Percentiles rank a stretch among this genome's conserved stretches.
Evolutionary conservation across 345 rosid genomes (phyloP).

Genomic region (Viola odorata): DNA sequence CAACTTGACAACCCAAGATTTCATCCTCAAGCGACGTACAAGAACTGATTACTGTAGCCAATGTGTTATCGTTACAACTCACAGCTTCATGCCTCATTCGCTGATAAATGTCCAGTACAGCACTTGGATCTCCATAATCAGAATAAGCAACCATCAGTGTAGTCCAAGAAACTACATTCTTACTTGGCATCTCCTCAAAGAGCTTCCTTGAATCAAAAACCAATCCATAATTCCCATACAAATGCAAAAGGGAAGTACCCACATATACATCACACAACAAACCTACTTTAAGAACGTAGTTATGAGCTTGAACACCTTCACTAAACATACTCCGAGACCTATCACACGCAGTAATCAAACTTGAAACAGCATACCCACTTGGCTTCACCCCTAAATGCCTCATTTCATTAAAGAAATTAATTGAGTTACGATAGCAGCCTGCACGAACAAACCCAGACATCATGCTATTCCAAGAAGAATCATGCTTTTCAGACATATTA

Average conservation of each 20-base stretch:
- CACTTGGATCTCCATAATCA: conserved; percentile 44
- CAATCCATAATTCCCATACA: conserved; percentile 55
- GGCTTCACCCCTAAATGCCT: conserved; percentile 38
- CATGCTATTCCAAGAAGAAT: conserved; percentile 81
- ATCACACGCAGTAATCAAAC: conserved; percentile 72
- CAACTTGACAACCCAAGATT: conserved; percentile 49
- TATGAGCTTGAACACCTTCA: conserved; percentile 71
- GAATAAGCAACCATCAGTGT: conserved; percentile 72
- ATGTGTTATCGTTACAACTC: conserved; percentile 57
- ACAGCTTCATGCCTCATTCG: conserved; percentile 52
- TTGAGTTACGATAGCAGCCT: conserved; percentile 39
- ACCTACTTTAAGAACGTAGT: conserved; percentile 50
- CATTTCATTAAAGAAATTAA: conserved; percentile 43
- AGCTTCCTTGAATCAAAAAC: conserved; percentile 47
- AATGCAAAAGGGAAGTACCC: conserved; percentile 72
- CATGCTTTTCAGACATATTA: conserved; percentile 54
- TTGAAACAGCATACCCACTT: conserved; percentile 56
- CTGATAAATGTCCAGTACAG: conserved; percentile 43
- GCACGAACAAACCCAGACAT: conserved; percentile 62
- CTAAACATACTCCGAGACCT: conserved; percentile 49
- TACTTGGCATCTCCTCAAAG: conserved; percentile 75
- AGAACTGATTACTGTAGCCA: conserved; percentile 56
- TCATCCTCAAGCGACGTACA: conserved; percentile 53
- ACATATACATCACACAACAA: conserved; percentile 64
- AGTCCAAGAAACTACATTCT: conserved; percentile 90